A percentile compares a stretch with the other conserved stretches of the same genome.
Conservation (phyloP, 805 yeast genomes). For the Wickerhamomyces bisporus region DNA sequence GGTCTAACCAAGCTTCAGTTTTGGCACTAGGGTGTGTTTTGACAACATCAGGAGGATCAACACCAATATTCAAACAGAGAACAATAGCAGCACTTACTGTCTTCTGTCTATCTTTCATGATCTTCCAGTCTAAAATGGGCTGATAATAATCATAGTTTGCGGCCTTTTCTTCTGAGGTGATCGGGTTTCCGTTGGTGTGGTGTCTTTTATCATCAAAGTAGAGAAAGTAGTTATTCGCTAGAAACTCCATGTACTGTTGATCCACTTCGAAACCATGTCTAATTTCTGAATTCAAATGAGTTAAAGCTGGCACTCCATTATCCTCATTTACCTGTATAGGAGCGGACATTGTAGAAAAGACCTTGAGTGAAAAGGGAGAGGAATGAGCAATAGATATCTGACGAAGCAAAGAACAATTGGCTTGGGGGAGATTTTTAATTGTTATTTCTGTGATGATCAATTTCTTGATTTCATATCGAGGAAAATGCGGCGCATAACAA, state of each 20-base stretch:
- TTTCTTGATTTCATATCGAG: too few species aligned
- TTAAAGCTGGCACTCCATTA: constrained; percentile 3
- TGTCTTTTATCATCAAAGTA: constrained; percentile 93
- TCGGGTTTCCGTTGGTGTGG: constrained; percentile 82
- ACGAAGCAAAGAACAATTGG: too few species aligned
- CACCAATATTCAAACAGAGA: constrained; percentile 86
- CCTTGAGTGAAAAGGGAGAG: too few species aligned
- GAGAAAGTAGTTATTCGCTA: constrained; percentile 66
- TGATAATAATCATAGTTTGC: constrained; percentile 49
- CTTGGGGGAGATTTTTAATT: too few species aligned
- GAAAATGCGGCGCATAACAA: too few species aligned
- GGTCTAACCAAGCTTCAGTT: constrained; percentile 91
- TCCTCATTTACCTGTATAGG: not conserved
- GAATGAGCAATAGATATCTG: too few species aligned
- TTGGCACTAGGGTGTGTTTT: constrained; percentile 92
- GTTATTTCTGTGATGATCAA: too few species aligned
- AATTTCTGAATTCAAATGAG: constrained; percentile 48
- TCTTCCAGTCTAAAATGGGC: constrained; percentile 85
- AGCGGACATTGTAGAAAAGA: too few species aligned
- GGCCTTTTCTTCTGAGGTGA: constrained; percentile 46
- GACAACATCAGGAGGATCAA: constrained; percentile 94
- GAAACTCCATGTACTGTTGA: constrained; percentile 47
- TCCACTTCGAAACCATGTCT: constrained; percentile 70
- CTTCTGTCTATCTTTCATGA: constrained; percentile 82
- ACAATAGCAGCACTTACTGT: constrained; percentile 92